A percentile compares a stretch with the other conserved stretches of the same genome.
Conservation (phyloP, 345 rosid genomes). For the Boechera stricta region DNA sequence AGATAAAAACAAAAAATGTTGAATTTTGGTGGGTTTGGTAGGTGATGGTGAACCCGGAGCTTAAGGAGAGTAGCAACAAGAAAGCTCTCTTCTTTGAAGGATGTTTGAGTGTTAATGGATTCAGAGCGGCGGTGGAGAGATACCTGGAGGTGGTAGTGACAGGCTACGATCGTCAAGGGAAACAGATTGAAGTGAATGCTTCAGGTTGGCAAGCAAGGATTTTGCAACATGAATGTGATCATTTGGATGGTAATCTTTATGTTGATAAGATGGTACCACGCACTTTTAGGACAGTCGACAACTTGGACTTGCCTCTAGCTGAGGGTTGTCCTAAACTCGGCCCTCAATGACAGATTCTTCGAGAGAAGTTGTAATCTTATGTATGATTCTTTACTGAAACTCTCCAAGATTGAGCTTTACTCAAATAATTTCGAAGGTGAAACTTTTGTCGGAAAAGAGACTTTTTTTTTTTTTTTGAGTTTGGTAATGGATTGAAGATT, state of each 20-base stretch:
- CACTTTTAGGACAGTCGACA: slow-evolving; percentile 81
- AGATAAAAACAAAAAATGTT: not conserved
- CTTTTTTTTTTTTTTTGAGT: not conserved
- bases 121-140: slow-evolving; percentile 85
- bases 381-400: slow-evolving; percentile 13
- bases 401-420: not conserved
- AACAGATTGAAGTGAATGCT: slow-evolving; percentile 69
- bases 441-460: not conserved
- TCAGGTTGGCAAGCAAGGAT: slow-evolving; percentile 96
- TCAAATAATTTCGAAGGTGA: not conserved
- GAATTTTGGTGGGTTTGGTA: slow-evolving; percentile 48
- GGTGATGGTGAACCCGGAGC: slow-evolving; percentile 90
- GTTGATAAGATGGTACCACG: slow-evolving; percentile 85
- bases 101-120: slow-evolving; percentile 87
- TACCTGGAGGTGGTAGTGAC: slow-evolving; percentile 78
- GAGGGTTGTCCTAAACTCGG: slow-evolving; percentile 85
- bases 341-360: slow-evolving; percentile 30
- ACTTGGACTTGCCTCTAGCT: slow-evolving; percentile 80
- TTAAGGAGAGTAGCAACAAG: slow-evolving; percentile 61
- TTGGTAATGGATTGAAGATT: not conserved
- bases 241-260: slow-evolving; percentile 81
- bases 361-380: slow-evolving; percentile 15
- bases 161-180: slow-evolving; percentile 70
- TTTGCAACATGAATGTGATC: slow-evolving; percentile 91
- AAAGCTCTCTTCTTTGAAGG: slow-evolving; percentile 87